phyloP scores from a whole-genome alignment of 1,284 basidiomycete species.

The Leccinum subrobustum region DNA sequence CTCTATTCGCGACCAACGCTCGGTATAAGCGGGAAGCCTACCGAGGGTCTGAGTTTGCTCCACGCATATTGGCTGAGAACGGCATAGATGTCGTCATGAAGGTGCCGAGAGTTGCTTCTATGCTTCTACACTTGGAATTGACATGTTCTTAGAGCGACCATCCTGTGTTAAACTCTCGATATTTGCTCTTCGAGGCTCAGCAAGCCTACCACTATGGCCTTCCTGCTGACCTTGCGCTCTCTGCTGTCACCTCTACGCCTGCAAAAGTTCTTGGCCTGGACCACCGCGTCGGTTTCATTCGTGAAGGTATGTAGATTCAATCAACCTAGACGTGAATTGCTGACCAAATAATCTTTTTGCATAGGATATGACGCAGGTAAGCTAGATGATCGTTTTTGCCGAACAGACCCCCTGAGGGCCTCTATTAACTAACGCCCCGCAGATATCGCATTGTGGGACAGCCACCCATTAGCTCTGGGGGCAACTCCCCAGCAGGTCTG shows the following conservation, averaged over 20 bases:
- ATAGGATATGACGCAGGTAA: conserved; percentile 49
- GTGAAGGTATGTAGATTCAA: conserved; percentile 44
- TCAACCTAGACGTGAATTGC: conserved; percentile 21
- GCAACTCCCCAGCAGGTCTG: conserved; percentile 72
- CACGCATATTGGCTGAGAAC: conserved; percentile 74
- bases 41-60: conserved; percentile 83
- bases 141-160: conserved; percentile 59
- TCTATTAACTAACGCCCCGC: background rate
- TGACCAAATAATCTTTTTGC: background rate
- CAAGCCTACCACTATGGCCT: conserved; percentile 83
- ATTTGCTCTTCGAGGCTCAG: conserved; percentile 82
- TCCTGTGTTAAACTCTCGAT: conserved; percentile 74
- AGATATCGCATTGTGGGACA: conserved; percentile 71
- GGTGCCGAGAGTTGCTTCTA: conserved; percentile 35
- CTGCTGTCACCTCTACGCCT: conserved; percentile 77
- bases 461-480: conserved; percentile 75
- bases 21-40: conserved; percentile 87
- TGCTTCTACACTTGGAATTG: background rate
- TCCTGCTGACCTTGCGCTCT: conserved; percentile 57
- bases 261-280: conserved; percentile 76
- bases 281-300: conserved; percentile 79
- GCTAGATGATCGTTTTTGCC: conserved; percentile 1
- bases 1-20: conserved; percentile 67
- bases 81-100: conserved; percentile 80
- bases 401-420: background rate